Conservation (phyloP, 768 basidiomycete species). For the Lentinula edodes region DNA sequence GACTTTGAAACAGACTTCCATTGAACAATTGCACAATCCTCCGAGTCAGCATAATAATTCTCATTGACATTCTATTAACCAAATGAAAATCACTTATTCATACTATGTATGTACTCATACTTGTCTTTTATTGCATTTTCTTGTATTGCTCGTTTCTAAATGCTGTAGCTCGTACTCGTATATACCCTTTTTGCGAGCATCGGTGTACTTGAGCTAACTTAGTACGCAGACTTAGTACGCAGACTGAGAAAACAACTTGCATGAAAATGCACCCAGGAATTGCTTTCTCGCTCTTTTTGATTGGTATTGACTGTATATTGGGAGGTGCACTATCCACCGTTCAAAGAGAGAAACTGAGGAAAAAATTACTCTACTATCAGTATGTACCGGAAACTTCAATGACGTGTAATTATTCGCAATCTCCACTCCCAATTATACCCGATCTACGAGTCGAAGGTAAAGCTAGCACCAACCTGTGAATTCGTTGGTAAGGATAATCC, state of each 20-base stretch:
- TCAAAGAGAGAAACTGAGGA: no score
- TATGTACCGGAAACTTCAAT: neutral
- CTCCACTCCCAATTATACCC: slow-evolving; percentile 13
- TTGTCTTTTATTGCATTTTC: neutral
- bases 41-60: neutral
- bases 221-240: no score
- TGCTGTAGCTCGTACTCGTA: neutral
- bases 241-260: no score
- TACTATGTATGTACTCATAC: neutral
- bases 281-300: no score
- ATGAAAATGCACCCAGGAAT: no score
- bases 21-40: neutral
- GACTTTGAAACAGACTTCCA: neutral
- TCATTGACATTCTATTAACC: no score
- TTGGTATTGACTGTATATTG: no score
- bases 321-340: no score
- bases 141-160: neutral
- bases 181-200: no score
- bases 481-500: neutral
- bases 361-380: neutral
- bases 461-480: slow-evolving; percentile 62
- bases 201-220: neutral
- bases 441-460: slow-evolving; percentile 67
- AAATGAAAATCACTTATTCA: no score
- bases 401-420: slow-evolving; percentile 1